Evolutionary conservation across 257 asterid genomes (phyloP).

Genomic region (Osmanthus fragrans): DNA sequence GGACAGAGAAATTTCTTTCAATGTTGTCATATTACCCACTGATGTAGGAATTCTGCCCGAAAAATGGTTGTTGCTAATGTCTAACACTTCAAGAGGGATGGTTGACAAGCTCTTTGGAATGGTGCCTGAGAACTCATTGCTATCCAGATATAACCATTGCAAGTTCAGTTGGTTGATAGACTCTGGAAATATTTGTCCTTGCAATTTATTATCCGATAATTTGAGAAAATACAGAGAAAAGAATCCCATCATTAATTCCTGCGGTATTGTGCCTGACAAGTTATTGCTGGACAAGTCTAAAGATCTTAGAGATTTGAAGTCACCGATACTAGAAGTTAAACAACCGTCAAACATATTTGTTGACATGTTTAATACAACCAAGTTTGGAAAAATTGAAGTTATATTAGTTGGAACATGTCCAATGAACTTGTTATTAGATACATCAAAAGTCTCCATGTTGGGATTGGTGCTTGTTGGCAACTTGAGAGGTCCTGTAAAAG

Average conservation of each 20-base stretch:
- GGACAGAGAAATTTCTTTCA: not conserved
- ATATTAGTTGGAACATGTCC: too few relatives aligned
- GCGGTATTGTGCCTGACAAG: not conserved
- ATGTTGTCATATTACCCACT: not conserved
- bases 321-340: too few relatives aligned
- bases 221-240: not conserved
- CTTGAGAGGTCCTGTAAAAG: too few relatives aligned
- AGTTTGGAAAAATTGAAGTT: too few relatives aligned
- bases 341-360: too few relatives aligned
- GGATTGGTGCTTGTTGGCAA: too few relatives aligned
- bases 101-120: not conserved
- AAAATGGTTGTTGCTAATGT: not conserved
- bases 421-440: too few relatives aligned
- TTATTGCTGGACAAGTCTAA: too few relatives aligned
- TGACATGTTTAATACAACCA: too few relatives aligned
- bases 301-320: too few relatives aligned
- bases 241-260: not conserved
- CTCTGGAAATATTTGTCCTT: not conserved
- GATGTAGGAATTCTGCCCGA: not conserved
- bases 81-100: not conserved
- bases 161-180: not conserved
- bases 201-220: slow-evolving; percentile 7
- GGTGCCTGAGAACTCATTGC: slow-evolving; percentile 22
- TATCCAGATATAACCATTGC: slow-evolving; percentile 11
- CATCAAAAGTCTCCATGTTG: too few relatives aligned